Base-by-base conservation (phyloP, 306 rosid genomes). In the Ormosia semicastrata region DNA sequence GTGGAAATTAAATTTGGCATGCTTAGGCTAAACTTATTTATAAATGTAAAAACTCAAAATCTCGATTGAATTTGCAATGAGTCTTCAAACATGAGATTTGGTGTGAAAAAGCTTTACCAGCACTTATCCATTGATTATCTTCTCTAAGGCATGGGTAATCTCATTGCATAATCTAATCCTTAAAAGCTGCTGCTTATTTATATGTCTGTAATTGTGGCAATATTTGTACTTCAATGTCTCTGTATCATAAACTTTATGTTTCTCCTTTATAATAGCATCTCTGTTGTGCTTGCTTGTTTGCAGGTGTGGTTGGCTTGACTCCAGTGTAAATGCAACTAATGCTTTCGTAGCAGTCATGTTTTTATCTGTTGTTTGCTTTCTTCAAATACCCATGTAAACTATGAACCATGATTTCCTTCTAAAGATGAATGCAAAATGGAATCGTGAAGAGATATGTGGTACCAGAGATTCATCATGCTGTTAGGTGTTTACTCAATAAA, bases 291-390 rank as follows among this genome's bases (percentile, higher is more conserved):
- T 77, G n/a, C 70, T 8, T 63, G 69, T 41, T 46, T 81, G 83
- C 87, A 92, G 97, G 94, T 12, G 97, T 90, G 34, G 88, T 90
- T 56, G 97, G 97, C 41, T 66, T 88, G 84, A 90, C 97, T n/a
- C 97, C 92, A 0, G 37, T 80, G 71, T 92, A 70, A 85, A 65
- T 54, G 40, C 66, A 49, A 68, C 73, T 44, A 13, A 41, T 67
- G 43, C 66, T 24, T 37, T 2, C 3, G 81, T 6, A 68, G 76
- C 67, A 43, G 66, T 58, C 36, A 52, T 47, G 75, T 15, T 40
- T 49, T 49, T 57, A 49, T 72, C 59, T 47, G 43, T 47, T 76
- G 72, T 33, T 74, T 30, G 80, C 73, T 73, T 69, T 7, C 58
- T 17, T 24, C 57, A 12, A 46, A 58, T 78, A 54, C 47, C 60